Evolutionary conservation across 2,329 filamentous ascomycete species (phyloP), one percentile per base, ranked within the genome.

Genomic region (Xylariaceae sp.): DNA sequence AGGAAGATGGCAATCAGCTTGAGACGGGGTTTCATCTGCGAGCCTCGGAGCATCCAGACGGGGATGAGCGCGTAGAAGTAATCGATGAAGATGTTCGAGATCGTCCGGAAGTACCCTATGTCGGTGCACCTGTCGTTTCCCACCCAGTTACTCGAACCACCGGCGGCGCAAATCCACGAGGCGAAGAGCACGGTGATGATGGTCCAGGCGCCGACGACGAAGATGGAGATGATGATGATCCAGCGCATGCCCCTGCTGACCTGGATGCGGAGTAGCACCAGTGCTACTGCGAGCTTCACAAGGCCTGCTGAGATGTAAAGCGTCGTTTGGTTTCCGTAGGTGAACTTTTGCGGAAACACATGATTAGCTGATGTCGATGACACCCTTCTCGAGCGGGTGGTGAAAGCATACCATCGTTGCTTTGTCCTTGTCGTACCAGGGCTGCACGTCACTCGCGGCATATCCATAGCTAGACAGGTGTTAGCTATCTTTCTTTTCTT

Each of bases 21-120:
- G 10, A 72, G 58, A 34, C 61, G 64, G 2, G 42, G 56, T 23
- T 64, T 67, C 67, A 73, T 69, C 44, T 67, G 66, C 0, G 69
- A 66, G 2, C 68, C 66, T 59, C 69, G 64, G 10, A 73, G 67
- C 51, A 73, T 71, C 13, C 58, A 65, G 1, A 72, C 52, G 1
- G 71, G 71, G 11, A 72, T 52, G 1, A 73, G 55, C 37, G 71
- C 70, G 47, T 72, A 72, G 54, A 73, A 73, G 56, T 72, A 73
- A 60, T 73, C 71, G 64, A 73, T 71, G 59, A 72, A 67, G 42
- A 73, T 71, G 35, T 73, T 73, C 42, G 68, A 70, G 15, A 69
- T 68, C 4, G 69, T 73, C 47, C 71, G 71, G 56, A 73, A 72
- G 53, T 71, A 70, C 11, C 67, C 69, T 17, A 73, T 63, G 34